These are phyloP conservation scores for Calocybe cyanea DNA, from an alignment of 768 basidiomycete genomes.

Conservation along the genomic window DNA sequence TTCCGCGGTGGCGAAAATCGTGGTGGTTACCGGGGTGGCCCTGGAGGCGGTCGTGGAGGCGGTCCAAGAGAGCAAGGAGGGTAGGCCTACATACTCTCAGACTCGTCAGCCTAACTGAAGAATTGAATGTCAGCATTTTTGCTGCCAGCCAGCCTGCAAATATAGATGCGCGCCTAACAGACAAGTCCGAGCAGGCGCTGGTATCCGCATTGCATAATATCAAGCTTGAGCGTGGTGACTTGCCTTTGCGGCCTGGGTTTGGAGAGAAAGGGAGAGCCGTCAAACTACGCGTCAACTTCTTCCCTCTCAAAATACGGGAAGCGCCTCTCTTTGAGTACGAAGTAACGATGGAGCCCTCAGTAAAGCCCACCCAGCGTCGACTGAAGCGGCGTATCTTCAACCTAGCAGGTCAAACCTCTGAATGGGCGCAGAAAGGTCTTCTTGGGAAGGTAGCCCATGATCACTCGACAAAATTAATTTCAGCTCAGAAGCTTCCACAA, in stretches of 20 bases:
- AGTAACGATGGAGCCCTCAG: conserved; percentile 50
- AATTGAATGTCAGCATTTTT: conserved; percentile 32
- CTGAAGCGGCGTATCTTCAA: conserved; percentile 60
- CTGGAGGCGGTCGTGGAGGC: conserved; percentile 16
- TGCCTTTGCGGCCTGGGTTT: conserved; percentile 59
- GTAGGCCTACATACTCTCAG: conserved; percentile 19
- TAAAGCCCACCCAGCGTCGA: conserved; percentile 45
- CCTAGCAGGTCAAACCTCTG: conserved; percentile 48
- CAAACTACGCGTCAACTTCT: conserved; percentile 65
- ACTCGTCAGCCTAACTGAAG: conserved; percentile 1
- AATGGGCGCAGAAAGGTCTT: conserved; percentile 50
- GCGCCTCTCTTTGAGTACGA: conserved; percentile 58
- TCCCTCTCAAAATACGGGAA: conserved; percentile 51
- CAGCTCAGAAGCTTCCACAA: conserved; percentile 41
- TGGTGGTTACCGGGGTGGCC: conserved; percentile 18
- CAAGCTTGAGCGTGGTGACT: conserved; percentile 28
- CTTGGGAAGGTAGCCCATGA: conserved; percentile 53
- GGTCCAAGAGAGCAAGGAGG: conserved; percentile 35
- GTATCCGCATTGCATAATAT: conserved; percentile 32
- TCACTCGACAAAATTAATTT: conserved; percentile 46
- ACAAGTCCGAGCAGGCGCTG: conserved; percentile 38
- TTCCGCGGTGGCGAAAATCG: conserved; percentile 7
- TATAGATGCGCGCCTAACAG: conserved; percentile 39
- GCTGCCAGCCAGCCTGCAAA: conserved; percentile 30
- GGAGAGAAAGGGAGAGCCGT: conserved; percentile 47